These are phyloP conservation scores for Aspergillus haitiensis DNA, from an alignment of 495 filamentous ascomycete genomes.

Conservation along the genomic window DNA sequence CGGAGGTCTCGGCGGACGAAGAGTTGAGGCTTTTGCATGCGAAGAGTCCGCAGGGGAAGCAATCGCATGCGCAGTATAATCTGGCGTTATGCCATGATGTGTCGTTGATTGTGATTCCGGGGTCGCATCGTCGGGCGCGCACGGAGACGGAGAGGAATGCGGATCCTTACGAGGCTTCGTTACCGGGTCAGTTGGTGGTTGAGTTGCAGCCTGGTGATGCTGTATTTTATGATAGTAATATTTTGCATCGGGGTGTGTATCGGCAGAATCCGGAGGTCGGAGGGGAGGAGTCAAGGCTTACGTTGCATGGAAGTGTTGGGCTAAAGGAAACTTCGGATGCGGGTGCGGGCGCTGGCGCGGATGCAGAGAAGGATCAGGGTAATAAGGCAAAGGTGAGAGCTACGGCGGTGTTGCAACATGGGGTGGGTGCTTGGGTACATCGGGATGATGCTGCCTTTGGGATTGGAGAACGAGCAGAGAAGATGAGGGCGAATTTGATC, in stretches of 20 bases:
- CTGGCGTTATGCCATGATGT: slow-evolving; percentile 67
- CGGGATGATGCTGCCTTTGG: slow-evolving; percentile 52
- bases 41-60: slow-evolving; percentile 45
- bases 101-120: slow-evolving; percentile 68
- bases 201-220: slow-evolving; percentile 67
- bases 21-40: slow-evolving; percentile 47
- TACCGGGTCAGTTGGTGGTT: slow-evolving; percentile 66
- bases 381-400: slow-evolving; percentile 53
- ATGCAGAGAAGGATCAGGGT: slow-evolving; percentile 24
- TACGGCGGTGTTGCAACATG: slow-evolving; percentile 84
- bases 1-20: slow-evolving; percentile 54
- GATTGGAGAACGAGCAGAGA: slow-evolving; percentile 52
- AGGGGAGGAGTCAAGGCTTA: slow-evolving; percentile 61
- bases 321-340: slow-evolving; percentile 35
- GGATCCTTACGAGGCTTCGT: slow-evolving; percentile 51
- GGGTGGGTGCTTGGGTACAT: slow-evolving; percentile 72
- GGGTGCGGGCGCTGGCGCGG: slow-evolving; percentile 27
- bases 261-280: slow-evolving; percentile 37
- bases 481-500: slow-evolving; percentile 54
- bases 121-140: slow-evolving; percentile 63
- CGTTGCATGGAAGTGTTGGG: slow-evolving; percentile 80
- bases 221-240: slow-evolving; percentile 88
- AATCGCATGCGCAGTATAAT: slow-evolving; percentile 78
- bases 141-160: slow-evolving; percentile 65
- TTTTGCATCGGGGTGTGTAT: slow-evolving; percentile 80